Percentiles rank a stretch among this genome's conserved stretches.
phyloP scores from a whole-genome alignment of 2,329 filamentous ascomycete species.

The Stagonosporopsis vannaccii region DNA sequence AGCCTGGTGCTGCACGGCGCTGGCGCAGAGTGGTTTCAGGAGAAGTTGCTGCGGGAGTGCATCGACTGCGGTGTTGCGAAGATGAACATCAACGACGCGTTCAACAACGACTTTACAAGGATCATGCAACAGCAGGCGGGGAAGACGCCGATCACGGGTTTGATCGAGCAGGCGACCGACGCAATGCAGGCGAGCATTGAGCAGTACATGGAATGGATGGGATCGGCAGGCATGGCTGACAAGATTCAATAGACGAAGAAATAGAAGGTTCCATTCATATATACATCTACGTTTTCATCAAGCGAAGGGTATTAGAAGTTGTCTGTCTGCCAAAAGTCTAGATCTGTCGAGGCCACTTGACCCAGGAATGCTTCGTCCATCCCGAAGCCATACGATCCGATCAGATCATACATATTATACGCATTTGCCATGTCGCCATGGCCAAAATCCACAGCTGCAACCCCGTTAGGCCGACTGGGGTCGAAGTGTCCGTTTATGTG shows the following conservation, averaged over 20 bases:
- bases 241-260: slow-evolving; percentile 26
- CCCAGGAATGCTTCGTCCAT: slow-evolving; percentile 44
- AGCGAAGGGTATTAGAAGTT: slow-evolving; percentile 26
- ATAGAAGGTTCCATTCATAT: slow-evolving; percentile 6
- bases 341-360: slow-evolving; percentile 37
- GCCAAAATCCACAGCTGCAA: slow-evolving; percentile 15
- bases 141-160: slow-evolving; percentile 59
- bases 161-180: slow-evolving; percentile 63
- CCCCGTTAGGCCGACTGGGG: slow-evolving; percentile 1
- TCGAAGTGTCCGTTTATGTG: slow-evolving; percentile 9
- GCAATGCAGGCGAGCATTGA: slow-evolving; percentile 65
- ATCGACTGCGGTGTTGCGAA: slow-evolving; percentile 64
- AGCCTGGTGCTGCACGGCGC: slow-evolving; percentile 66
- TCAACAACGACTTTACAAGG: slow-evolving; percentile 60
- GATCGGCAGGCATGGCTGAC: slow-evolving; percentile 45
- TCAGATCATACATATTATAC: slow-evolving; percentile 34
- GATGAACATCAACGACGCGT: slow-evolving; percentile 67
- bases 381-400: slow-evolving; percentile 43
- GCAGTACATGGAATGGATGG: slow-evolving; percentile 62
- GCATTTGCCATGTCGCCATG: slow-evolving; percentile 17
- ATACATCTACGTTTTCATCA: slow-evolving; percentile 3
- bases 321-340: slow-evolving; percentile 42
- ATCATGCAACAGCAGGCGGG: slow-evolving; percentile 59
- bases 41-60: slow-evolving; percentile 62
- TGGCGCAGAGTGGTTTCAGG: slow-evolving; percentile 59